Base-by-base conservation (phyloP, 371 early-diverging fungal species). In the Hamiltosporidium magnivora region DNA sequence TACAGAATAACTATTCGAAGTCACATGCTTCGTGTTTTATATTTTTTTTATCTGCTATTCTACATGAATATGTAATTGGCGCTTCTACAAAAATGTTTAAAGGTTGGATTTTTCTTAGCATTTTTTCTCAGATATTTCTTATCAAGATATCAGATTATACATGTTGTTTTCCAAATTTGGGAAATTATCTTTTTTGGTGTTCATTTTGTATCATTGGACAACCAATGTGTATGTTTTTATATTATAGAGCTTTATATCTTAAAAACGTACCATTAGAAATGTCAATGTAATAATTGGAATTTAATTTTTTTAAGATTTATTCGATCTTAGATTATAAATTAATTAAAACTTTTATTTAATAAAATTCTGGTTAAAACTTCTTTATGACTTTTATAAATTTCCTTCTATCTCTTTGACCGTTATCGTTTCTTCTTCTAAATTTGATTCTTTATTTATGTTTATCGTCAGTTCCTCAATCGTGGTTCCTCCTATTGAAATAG, bases 31-130 rank as follows among this genome's bases (percentile, higher is more conserved):
- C n/a, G 3, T 9, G 52, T 4, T 25, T 66, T 0, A 71, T 69
- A 44, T 80, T 80, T 60, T 8, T 76, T 6, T 46, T 80, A 6
- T 73, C 74, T 14, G 81, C 77, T 1, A 3, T 75, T 2, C n/a
- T 79, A 3, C 81, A 80, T 61, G 81, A 80, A 64, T 80, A 72
- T 55, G 79, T 78, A 9, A 52, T 75, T 38, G 55, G 67, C 12
- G 44, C 72, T 3, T 59, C 71, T 42, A 66, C 68, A 40, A 66
- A 74, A 14, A 59, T 46, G 9, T 55, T 65, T 9, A 55, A 66
- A 44, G 79, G 79, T n/a, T 70, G 56, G 38, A 63, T 73, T 6
- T 75, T 80, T 44, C 14, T 76, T 44, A 66, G 58, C 0, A 75
- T 80, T 75, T 59, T 75, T n/a, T 37, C 58, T 8, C 81, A 80